Percentiles rank a stretch among this genome's conserved stretches.
Conservation (phyloP, 495 filamentous ascomycete species). For the Xylaria bambusicola region DNA sequence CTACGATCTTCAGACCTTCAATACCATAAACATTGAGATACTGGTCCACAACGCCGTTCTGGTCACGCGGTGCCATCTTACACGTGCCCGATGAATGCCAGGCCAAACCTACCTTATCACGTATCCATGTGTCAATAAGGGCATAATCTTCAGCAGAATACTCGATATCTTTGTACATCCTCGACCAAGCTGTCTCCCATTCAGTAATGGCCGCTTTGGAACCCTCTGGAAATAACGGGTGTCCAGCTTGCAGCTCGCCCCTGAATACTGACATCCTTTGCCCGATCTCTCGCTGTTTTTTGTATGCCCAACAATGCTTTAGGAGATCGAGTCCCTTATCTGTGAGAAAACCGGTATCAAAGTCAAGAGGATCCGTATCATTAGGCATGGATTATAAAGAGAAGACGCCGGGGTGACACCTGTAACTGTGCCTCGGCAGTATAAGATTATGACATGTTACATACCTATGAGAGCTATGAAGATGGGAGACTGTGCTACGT, state of each 20-base stretch:
- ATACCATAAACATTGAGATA: slow-evolving; percentile 46
- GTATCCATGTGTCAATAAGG: slow-evolving; percentile 43
- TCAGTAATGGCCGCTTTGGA: slow-evolving; percentile 42
- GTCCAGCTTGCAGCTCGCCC: slow-evolving; percentile 44
- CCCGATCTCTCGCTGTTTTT: slow-evolving; percentile 45
- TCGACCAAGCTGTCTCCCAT: too few species aligned
- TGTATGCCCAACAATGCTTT: slow-evolving; percentile 43
- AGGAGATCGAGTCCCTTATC: slow-evolving; percentile 35
- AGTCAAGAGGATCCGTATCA: too few species aligned
- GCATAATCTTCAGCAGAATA: slow-evolving; percentile 39
- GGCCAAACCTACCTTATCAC: slow-evolving; percentile 40
- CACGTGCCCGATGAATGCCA: slow-evolving; percentile 52
- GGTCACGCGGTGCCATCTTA: slow-evolving; percentile 37
- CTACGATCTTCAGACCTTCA: slow-evolving; percentile 44
- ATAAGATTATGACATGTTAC: too few species aligned
- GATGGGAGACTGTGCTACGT: too few species aligned
- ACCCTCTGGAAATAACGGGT: slow-evolving; percentile 43
- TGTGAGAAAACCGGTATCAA: slow-evolving; percentile 38
- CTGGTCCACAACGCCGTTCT: slow-evolving; percentile 46
- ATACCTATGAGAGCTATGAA: too few species aligned
- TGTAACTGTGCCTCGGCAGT: too few species aligned
- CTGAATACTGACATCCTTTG: slow-evolving; percentile 46
- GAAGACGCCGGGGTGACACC: too few species aligned
- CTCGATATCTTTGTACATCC: neutral
- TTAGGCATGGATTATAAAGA: too few species aligned